phyloP scores from a whole-genome alignment of 2,329 filamentous ascomycete genomes.

The Penicillium verrucosum region DNA sequence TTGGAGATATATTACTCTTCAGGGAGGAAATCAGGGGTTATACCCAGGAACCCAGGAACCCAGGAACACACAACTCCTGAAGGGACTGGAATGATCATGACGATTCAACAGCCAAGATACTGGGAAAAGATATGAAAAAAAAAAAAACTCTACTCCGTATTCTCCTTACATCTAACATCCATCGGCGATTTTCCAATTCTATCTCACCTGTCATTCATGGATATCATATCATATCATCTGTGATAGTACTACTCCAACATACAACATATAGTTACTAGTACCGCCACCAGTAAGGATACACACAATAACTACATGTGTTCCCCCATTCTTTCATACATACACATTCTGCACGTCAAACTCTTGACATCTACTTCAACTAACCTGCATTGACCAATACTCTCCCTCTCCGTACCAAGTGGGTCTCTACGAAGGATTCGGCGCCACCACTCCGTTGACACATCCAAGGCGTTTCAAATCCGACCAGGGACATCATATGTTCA shows the following conservation, averaged over 20 bases:
- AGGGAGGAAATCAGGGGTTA: not conserved
- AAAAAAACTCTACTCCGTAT: not conserved
- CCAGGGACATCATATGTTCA: not conserved
- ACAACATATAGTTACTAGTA: not conserved
- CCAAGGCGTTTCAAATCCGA: not conserved
- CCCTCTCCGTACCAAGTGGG: not conserved
- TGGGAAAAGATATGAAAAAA: too few relatives aligned
- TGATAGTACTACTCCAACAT: not conserved
- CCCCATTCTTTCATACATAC: not conserved
- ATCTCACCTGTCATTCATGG: not conserved
- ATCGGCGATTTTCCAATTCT: not conserved
- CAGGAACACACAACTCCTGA: not conserved
- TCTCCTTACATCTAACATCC: not conserved
- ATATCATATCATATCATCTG: not conserved
- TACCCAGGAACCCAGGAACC: too few relatives aligned
- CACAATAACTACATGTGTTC: not conserved
- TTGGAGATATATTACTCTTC: not conserved
- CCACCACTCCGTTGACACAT: not conserved
- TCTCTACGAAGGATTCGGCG: not conserved
- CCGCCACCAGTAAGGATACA: slow-evolving; percentile 11
- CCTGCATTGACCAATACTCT: not conserved
- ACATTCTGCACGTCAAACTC: not conserved
- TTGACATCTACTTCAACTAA: not conserved
- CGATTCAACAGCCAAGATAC: not conserved
- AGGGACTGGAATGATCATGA: not conserved